Conservation (phyloP, 306 rosid species). For the Gleditsia sinensis region DNA sequence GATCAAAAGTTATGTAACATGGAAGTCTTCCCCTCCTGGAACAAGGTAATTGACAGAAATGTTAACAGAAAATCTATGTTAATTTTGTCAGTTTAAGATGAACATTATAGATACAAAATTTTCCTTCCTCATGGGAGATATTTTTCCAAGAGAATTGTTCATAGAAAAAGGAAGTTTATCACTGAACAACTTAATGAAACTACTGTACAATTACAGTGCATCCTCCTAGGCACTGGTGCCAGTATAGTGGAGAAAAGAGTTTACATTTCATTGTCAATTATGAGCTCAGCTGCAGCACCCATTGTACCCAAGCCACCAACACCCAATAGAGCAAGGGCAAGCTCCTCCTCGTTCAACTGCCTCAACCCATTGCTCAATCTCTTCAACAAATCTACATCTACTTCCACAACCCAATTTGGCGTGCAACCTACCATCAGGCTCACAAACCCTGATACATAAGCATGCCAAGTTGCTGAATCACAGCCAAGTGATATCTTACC, state of each 20-base stretch:
- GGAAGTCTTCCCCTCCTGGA: not conserved
- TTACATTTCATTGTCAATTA: constrained; percentile 58
- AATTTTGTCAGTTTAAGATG: constrained; percentile 3
- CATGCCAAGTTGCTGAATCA: constrained; percentile 86
- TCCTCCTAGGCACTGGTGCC: constrained; percentile 11
- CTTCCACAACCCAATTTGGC: constrained; percentile 87
- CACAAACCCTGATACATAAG: constrained; percentile 80
- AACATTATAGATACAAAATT: constrained; percentile 29
- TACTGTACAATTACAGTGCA: constrained; percentile 29
- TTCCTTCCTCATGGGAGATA: constrained; percentile 9
- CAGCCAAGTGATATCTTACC: constrained; percentile 95
- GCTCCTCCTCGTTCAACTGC: constrained; percentile 83
- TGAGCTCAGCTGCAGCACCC: constrained; percentile 93
- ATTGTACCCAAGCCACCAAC: constrained; percentile 73
- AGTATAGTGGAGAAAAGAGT: constrained; percentile 9
- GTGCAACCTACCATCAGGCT: constrained; percentile 84
- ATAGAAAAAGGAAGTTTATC: not conserved
- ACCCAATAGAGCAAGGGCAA: constrained; percentile 81
- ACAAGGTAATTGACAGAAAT: not conserved
- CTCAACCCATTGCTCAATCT: constrained; percentile 80
- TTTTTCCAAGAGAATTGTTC: constrained; percentile 31
- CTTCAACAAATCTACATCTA: constrained; percentile 74
- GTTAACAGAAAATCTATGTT: not conserved
- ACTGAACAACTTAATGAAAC: constrained; percentile 31
- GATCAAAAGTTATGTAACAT: not conserved